A percentile compares a stretch with the other conserved stretches of the same genome.
Conservation (phyloP, 1,284 basidiomycete species). For the Leccinum solheimii region DNA sequence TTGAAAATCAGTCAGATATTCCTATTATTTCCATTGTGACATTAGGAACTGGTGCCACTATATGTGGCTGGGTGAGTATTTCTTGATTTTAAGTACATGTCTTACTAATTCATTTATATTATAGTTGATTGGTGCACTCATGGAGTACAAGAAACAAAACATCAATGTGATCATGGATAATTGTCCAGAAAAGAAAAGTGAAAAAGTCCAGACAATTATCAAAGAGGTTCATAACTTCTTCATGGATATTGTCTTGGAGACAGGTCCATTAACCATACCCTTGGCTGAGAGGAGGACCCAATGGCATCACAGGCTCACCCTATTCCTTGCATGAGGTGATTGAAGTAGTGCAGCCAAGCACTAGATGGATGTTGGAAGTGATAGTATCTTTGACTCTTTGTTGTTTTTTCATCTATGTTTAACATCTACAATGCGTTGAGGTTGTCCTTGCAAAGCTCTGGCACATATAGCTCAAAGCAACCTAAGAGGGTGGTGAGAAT, state of each 20-base stretch:
- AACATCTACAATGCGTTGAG: too few relatives aligned
- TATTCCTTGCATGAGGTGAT: not conserved
- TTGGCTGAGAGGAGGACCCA: not conserved
- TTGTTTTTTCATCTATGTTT: too few relatives aligned
- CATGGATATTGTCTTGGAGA: not conserved
- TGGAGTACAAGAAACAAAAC: not conserved
- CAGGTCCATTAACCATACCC: not conserved
- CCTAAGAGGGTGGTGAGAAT: too few relatives aligned
- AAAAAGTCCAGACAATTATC: not conserved
- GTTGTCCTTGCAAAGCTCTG: too few relatives aligned
- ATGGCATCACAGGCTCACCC: not conserved
- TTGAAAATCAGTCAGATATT: not conserved
- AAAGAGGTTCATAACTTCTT: not conserved
- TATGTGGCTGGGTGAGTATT: not conserved
- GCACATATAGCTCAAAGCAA: too few relatives aligned
- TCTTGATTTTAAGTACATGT: not conserved
- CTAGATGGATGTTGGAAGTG: too few relatives aligned
- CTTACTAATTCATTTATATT: not conserved
- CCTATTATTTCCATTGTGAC: not conserved
- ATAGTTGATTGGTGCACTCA: not conserved
- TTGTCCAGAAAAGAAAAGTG: not conserved
- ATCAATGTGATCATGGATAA: not conserved
- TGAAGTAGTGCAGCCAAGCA: too few relatives aligned
- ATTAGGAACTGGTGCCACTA: not conserved
- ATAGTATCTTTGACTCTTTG: too few relatives aligned